A percentile compares a stretch with the other conserved stretches of the same genome.
Conservation (phyloP, 768 basidiomycete species). For the Baorangia bicolor region DNA sequence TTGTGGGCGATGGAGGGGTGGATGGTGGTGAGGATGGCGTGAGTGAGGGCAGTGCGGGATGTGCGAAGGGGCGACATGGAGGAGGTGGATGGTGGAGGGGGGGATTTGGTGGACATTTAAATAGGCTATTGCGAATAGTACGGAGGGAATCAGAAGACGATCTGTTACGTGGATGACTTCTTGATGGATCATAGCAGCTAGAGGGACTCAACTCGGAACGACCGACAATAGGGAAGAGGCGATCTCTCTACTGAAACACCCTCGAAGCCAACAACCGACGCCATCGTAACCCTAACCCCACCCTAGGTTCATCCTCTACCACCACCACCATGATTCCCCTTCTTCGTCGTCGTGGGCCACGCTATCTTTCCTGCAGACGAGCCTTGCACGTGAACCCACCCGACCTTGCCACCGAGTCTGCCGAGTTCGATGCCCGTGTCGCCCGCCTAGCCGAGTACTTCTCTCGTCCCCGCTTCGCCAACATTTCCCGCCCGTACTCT, state of each 20-base stretch:
- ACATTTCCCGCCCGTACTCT: conserved; percentile 76
- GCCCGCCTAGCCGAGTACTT: conserved; percentile 72
- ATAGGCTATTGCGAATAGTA: conserved; percentile 19
- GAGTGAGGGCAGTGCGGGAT: conserved; percentile 47
- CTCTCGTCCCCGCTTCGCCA: conserved; percentile 65
- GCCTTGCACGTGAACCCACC: conserved; percentile 58
- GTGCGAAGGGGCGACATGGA: conserved; percentile 31
- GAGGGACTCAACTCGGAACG: neutral
- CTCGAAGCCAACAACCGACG: conserved; percentile 2
- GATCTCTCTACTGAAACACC: conserved; percentile 12
- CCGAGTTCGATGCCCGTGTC: conserved; percentile 60
- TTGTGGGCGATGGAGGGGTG: conserved; percentile 44
- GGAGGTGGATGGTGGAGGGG: neutral
- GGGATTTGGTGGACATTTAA: conserved; percentile 15
- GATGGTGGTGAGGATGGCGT: conserved; percentile 50
- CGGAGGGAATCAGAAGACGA: conserved; percentile 23
- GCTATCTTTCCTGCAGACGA: conserved; percentile 32
- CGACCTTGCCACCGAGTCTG: conserved; percentile 53
- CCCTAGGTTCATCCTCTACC: conserved; percentile 38
- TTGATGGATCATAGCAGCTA: conserved; percentile 3
- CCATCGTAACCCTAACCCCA: conserved; percentile 34
- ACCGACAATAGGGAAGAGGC: conserved; percentile 15
- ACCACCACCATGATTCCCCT: conserved; percentile 26
- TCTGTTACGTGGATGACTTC: neutral
- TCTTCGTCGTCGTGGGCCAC: conserved; percentile 19